A percentile compares a stretch with the other conserved stretches of the same genome.
Conservation (phyloP, 768 basidiomycete species). For the Tulasnella sp. region DNA sequence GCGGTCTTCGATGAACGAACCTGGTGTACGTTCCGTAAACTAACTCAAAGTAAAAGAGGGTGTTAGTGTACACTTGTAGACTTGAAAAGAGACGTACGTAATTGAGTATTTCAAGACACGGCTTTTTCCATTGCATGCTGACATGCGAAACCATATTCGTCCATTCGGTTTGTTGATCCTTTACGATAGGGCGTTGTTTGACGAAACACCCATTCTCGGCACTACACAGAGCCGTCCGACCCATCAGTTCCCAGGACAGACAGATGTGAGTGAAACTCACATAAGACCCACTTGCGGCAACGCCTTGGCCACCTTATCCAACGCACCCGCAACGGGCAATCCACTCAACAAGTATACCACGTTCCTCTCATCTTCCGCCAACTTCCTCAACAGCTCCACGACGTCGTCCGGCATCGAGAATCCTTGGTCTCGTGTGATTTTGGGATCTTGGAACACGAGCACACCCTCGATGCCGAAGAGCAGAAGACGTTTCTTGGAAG, state of each 20-base stretch:
- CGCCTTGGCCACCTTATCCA: slow-evolving; percentile 49
- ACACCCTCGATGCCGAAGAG: slow-evolving; percentile 72
- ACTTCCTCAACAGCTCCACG: slow-evolving; percentile 40
- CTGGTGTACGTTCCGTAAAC: slow-evolving; percentile 84
- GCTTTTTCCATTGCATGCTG: slow-evolving; percentile 67
- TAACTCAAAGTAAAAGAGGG: slow-evolving; percentile 23
- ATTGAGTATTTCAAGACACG: slow-evolving; percentile 70
- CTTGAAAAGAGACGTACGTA: slow-evolving; percentile 45
- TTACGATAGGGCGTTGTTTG: slow-evolving; percentile 36
- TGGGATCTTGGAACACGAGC: slow-evolving; percentile 39
- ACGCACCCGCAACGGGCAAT: slow-evolving; percentile 44
- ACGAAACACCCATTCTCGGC: slow-evolving; percentile 86
- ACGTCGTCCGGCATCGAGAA: slow-evolving; percentile 29
- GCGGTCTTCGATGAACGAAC: slow-evolving; percentile 72
- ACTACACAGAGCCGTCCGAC: slow-evolving; percentile 26
- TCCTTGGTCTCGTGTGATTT: slow-evolving; percentile 8
- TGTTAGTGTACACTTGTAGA: neutral
- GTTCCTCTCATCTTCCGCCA: slow-evolving; percentile 54
- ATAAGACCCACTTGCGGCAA: slow-evolving; percentile 65
- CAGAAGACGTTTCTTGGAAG: slow-evolving; percentile 51
- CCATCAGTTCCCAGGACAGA: neutral
- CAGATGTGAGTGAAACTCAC: slow-evolving; percentile 31
- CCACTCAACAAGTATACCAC: slow-evolving; percentile 78
- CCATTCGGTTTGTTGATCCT: slow-evolving; percentile 39
- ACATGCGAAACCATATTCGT: slow-evolving; percentile 68